phyloP scores from a whole-genome alignment of 768 basidiomycete genomes.

The Boletales sp. region DNA sequence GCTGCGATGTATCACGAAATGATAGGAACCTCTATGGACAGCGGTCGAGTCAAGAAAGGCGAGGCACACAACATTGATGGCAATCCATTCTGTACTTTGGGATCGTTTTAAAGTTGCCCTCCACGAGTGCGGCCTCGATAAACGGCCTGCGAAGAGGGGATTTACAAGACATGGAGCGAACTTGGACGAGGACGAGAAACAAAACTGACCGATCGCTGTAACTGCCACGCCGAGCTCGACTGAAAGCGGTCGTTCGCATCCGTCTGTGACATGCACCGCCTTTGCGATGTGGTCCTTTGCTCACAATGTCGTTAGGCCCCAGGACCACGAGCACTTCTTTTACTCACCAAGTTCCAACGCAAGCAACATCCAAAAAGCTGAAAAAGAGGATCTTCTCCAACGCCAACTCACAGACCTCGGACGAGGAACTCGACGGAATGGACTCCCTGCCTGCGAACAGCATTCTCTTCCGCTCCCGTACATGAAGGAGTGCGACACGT shows the following conservation, averaged over 20 bases:
- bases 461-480: conserved; percentile 78
- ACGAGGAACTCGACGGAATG: conserved; percentile 54
- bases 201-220: conserved; percentile 65
- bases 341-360: conserved; percentile 70
- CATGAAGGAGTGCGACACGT: conserved; percentile 83
- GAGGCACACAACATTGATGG: no score
- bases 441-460: conserved; percentile 47
- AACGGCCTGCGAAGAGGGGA: conserved; percentile 88
- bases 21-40: no score
- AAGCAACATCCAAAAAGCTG: conserved; percentile 64
- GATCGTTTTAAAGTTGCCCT: no score
- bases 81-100: no score
- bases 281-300: no score
- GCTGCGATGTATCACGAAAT: no score
- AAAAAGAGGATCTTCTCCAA: conserved; percentile 60
- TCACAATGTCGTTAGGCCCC: conserved; percentile 61
- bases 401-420: conserved; percentile 77
- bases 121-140: conserved; percentile 86
- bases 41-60: conserved; percentile 91
- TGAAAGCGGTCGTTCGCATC: no score
- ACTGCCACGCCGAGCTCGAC: no score
- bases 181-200: conserved; percentile 25
- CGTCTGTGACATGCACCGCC: no score
- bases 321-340: conserved; percentile 87
- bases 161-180: no score